Evolutionary conservation across 306 rosid species (phyloP).

Genomic region (Gleditsia sinensis): DNA sequence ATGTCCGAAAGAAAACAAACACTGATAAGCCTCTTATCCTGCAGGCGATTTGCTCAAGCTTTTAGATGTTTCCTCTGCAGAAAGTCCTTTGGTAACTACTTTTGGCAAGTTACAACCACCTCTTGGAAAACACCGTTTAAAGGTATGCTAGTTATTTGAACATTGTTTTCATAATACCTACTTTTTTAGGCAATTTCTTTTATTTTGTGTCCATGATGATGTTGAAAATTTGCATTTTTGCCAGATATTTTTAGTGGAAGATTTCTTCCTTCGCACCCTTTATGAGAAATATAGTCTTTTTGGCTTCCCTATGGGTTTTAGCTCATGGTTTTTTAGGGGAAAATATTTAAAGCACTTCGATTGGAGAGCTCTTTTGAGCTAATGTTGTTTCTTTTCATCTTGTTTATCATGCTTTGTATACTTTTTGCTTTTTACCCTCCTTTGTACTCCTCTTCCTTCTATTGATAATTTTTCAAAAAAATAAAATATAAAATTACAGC

Average conservation of each 20-base stretch:
- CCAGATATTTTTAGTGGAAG: neutral
- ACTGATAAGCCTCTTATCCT: conserved; percentile 28
- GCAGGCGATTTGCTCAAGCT: conserved; percentile 92
- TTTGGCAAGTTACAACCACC: conserved; percentile 97
- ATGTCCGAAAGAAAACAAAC: neutral
- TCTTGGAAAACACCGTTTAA: conserved; percentile 94
- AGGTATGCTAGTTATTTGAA: conserved; percentile 56
- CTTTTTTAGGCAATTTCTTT: neutral
- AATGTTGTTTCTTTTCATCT: neutral
- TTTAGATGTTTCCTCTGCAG: conserved; percentile 74
- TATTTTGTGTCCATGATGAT: conserved; percentile 5
- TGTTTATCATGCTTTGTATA: neutral
- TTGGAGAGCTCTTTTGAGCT: neutral
- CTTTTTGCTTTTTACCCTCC: neutral
- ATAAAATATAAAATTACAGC: conserved; percentile 15
- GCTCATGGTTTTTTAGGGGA: neutral
- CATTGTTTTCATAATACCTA: neutral
- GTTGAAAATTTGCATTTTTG: neutral
- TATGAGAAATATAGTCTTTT: neutral
- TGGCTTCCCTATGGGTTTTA: neutral
- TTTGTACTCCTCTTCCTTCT: neutral
- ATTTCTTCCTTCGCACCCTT: neutral
- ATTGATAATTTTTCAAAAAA: neutral
- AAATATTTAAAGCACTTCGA: no score
- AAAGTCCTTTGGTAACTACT: conserved; percentile 71